phyloP scores from a whole-genome alignment of 1,284 basidiomycete genomes.

The Cryptococcus sp. region DNA sequence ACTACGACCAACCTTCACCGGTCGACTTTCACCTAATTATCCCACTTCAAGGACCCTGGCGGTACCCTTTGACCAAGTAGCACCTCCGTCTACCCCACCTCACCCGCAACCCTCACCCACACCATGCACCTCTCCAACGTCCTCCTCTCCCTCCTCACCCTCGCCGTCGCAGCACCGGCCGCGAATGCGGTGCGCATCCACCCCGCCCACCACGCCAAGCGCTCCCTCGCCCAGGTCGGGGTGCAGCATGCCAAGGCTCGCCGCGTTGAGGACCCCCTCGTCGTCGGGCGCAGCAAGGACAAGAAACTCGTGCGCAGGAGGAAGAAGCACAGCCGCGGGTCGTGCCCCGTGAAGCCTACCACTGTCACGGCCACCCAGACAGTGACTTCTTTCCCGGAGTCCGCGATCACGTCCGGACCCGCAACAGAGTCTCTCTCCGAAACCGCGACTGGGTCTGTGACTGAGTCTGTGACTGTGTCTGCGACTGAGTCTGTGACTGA shows the following conservation, averaged over 20 bases:
- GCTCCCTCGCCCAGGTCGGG: neutral
- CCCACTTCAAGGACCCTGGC: conserved; percentile 9
- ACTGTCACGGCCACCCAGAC: conserved; percentile 8
- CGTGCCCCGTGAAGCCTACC: conserved; percentile 23
- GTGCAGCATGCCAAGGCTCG: conserved; percentile 4
- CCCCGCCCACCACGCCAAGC: conserved; percentile 7
- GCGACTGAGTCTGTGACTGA: too few relatives aligned
- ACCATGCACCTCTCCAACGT: conserved; percentile 28
- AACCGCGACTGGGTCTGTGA: too few relatives aligned
- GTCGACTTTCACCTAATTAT: conserved; percentile 11
- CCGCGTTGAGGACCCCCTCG: conserved; percentile 4
- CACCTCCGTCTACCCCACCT: neutral
- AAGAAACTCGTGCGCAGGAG: conserved; percentile 25
- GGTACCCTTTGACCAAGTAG: conserved; percentile 1
- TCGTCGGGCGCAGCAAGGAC: conserved; percentile 16
- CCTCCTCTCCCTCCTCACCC: conserved; percentile 25
- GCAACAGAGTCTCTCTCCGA: neutral
- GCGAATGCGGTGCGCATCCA: conserved; percentile 10
- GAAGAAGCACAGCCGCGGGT: conserved; percentile 21
- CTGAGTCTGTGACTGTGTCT: too few relatives aligned
- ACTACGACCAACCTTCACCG: conserved; percentile 26
- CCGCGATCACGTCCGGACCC: neutral
- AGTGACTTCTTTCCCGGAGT: neutral
- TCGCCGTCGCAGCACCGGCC: conserved; percentile 12
- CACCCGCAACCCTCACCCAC: neutral